Evolutionary conservation across 441 rosid species (phyloP).

Genomic region (Erysimum pusillum): DNA sequence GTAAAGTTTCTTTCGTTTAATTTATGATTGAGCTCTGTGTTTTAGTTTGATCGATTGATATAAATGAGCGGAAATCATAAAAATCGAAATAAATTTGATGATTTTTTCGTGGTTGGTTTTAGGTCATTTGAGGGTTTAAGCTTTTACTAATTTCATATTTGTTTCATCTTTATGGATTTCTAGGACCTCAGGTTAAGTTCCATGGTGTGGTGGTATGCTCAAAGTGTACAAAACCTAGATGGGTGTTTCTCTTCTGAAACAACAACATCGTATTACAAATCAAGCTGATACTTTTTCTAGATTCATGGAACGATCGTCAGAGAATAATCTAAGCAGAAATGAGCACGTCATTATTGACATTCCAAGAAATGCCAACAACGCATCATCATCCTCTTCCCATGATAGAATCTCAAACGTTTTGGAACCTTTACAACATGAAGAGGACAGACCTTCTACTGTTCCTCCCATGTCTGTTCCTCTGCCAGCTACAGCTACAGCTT

Average conservation of each 20-base stretch:
- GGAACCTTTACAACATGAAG: slow-evolving; percentile 63
- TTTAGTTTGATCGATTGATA: slow-evolving; percentile 1
- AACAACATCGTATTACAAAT: slow-evolving; percentile 48
- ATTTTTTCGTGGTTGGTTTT: not conserved
- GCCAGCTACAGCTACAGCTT: slow-evolving; percentile 49
- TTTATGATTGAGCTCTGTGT: slow-evolving; percentile 1
- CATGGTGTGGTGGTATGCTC: slow-evolving; percentile 38
- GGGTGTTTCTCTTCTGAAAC: slow-evolving; percentile 71
- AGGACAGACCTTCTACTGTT: slow-evolving; percentile 59
- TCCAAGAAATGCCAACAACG: slow-evolving; percentile 41
- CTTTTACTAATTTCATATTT: slow-evolving; percentile 18
- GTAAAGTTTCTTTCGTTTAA: not conserved
- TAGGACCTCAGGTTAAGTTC: slow-evolving; percentile 29
- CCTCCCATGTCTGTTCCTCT: slow-evolving; percentile 50
- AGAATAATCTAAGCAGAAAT: slow-evolving; percentile 45
- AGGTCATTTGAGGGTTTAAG: slow-evolving; percentile 35
- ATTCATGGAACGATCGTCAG: slow-evolving; percentile 72
- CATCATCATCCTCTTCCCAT: slow-evolving; percentile 53
- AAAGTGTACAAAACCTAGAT: slow-evolving; percentile 56
- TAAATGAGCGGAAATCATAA: not conserved
- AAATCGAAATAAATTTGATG: not conserved
- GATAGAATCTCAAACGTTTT: slow-evolving; percentile 66
- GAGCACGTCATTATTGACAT: slow-evolving; percentile 80
- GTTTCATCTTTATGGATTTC: slow-evolving; percentile 19
- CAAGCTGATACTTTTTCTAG: slow-evolving; percentile 57